A percentile compares a stretch with the other conserved stretches of the same genome.
phyloP scores from a whole-genome alignment of 1,139 yeast species.

The Geotrichum klebahnii region DNA sequence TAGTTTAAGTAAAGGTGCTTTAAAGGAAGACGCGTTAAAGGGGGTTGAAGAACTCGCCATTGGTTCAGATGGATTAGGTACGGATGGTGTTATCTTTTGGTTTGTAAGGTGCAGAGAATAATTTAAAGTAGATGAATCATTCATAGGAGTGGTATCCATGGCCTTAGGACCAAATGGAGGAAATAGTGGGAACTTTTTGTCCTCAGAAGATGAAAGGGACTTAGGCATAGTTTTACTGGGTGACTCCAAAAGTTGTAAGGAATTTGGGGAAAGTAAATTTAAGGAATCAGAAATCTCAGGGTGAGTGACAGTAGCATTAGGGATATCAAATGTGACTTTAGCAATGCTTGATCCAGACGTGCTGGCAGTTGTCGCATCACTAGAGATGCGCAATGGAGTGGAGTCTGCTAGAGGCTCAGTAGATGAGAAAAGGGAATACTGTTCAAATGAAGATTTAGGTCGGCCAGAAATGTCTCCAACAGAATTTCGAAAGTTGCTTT shows the following conservation, averaged over 20 bases:
- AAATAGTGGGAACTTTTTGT: too few species aligned
- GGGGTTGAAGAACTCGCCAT: neutral
- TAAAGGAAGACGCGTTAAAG: conserved; percentile 12
- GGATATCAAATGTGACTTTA: conserved; percentile 13
- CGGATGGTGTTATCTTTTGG: neutral
- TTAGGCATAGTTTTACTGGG: neutral
- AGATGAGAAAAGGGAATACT: neutral
- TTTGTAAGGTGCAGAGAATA: neutral
- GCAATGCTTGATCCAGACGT: conserved; percentile 9
- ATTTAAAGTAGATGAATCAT: too few species aligned
- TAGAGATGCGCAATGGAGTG: conserved; percentile 7
- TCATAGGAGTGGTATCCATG: too few species aligned
- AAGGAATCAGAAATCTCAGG: neutral
- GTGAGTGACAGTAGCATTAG: conserved; percentile 1
- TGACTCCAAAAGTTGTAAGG: neutral
- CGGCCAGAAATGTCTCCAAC: conserved; percentile 1
- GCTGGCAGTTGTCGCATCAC: conserved; percentile 8
- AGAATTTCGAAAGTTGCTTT: neutral
- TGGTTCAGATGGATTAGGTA: neutral
- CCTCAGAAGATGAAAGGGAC: neutral
- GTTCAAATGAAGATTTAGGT: neutral
- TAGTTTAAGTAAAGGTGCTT: conserved; percentile 22
- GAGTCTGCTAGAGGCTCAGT: neutral
- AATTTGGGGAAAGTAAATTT: neutral
- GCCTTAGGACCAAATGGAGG: too few species aligned